Evolutionary conservation across 768 basidiomycete genomes (phyloP).

Genomic region (Favolaschia claudopus): DNA sequence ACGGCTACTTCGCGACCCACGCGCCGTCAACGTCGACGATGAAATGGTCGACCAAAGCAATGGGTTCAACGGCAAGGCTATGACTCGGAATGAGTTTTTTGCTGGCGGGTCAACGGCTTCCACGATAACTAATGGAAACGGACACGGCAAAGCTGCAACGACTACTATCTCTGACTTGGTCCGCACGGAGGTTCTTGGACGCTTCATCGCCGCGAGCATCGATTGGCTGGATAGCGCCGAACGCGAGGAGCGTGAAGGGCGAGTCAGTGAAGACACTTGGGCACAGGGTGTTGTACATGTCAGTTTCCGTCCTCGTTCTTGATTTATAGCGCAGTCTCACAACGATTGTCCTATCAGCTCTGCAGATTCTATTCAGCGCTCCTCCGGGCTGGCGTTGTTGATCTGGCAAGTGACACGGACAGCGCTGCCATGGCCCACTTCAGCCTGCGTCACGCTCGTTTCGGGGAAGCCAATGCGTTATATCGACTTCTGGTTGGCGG

Average conservation of each 20-base stretch:
- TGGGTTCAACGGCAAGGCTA: too few species aligned
- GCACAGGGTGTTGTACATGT: conserved; percentile 78
- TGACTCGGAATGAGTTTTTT: too few species aligned
- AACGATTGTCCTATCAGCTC: conserved; percentile 59
- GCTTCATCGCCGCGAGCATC: conserved; percentile 75
- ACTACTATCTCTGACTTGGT: conserved; percentile 73
- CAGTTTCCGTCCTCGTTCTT: conserved; percentile 30
- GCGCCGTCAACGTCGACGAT: too few species aligned
- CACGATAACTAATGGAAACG: conserved; percentile 42
- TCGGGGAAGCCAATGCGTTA: conserved; percentile 79
- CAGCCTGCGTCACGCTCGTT: conserved; percentile 71
- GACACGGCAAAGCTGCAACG: conserved; percentile 47
- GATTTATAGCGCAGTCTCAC: too few species aligned
- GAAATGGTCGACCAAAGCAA: too few species aligned
- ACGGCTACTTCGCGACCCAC: conserved; percentile 71
- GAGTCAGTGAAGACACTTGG: conserved; percentile 69
- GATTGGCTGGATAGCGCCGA: conserved; percentile 76
- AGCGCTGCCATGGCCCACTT: conserved; percentile 83
- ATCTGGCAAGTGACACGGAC: conserved; percentile 69
- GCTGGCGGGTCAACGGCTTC: too few species aligned
- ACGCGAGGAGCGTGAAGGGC: conserved; percentile 70
- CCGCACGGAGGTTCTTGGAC: conserved; percentile 68
- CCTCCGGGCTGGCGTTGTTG: conserved; percentile 68
- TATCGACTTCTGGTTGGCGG: conserved; percentile 68
- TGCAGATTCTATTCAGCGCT: conserved; percentile 81